phyloP scores from a whole-genome alignment of 1,139 yeast genomes.

The Yamadazyma dushanensis region DNA sequence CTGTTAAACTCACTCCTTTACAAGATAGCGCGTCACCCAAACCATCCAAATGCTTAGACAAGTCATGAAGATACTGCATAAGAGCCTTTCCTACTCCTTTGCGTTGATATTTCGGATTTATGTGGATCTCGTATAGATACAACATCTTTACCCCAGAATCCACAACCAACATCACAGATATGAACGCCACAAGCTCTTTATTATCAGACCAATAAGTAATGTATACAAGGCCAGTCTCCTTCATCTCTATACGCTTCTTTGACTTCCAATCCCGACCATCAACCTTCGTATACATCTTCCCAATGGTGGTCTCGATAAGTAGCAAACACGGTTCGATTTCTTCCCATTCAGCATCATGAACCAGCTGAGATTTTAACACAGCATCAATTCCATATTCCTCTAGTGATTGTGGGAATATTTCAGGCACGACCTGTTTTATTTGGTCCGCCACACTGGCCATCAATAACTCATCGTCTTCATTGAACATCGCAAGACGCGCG shows the following conservation, averaged over 20 bases:
- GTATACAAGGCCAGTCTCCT: constrained; percentile 44
- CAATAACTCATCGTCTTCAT: constrained; percentile 23
- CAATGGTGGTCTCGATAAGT: constrained; percentile 33
- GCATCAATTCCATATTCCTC: not conserved
- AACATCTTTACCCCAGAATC: constrained; percentile 35
- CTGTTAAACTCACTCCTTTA: constrained; percentile 47
- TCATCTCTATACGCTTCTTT: constrained; percentile 47
- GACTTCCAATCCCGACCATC: constrained; percentile 46
- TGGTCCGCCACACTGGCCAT: constrained; percentile 19
- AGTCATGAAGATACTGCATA: constrained; percentile 28
- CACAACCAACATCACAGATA: constrained; percentile 41
- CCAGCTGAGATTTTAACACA: constrained; percentile 8
- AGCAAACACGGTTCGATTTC: constrained; percentile 18
- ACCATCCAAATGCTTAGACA: constrained; percentile 19
- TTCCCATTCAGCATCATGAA: constrained; percentile 5
- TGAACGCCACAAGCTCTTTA: constrained; percentile 34
- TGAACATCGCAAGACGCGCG: constrained; percentile 4
- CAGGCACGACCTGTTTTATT: constrained; percentile 15
- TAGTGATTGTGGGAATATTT: constrained; percentile 17
- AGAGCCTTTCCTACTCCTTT: constrained; percentile 34
- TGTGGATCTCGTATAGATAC: constrained; percentile 58
- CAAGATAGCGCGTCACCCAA: constrained; percentile 7
- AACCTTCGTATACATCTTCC: constrained; percentile 25
- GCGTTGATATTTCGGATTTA: constrained; percentile 29
- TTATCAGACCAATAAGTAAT: constrained; percentile 21